Conservation (phyloP, 257 asterid species). For the Solanum rostratum region DNA sequence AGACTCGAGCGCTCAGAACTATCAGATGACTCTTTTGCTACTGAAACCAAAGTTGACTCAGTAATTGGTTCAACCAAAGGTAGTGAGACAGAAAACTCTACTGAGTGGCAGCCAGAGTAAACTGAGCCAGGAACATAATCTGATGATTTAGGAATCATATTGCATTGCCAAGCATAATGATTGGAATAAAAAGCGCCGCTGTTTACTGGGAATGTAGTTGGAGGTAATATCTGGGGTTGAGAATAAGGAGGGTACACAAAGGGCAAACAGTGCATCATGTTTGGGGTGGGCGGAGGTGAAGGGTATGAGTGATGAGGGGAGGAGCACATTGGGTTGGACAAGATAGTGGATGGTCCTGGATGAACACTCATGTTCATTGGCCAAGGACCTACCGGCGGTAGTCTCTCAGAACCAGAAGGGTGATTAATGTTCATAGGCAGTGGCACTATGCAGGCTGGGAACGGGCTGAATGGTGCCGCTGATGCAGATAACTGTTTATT, state of each 20-base stretch:
- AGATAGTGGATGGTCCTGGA: constrained; percentile 61
- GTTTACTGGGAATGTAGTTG: constrained; percentile 49
- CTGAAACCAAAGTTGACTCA: constrained; percentile 20
- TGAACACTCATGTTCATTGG: constrained; percentile 77
- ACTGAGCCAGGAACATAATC: constrained; percentile 54
- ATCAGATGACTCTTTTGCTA: constrained; percentile 27
- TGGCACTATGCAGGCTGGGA: constrained; percentile 49
- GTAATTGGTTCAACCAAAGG: constrained; percentile 48
- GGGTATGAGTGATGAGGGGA: constrained; percentile 81
- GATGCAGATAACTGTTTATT: constrained; percentile 77
- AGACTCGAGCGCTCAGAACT: constrained; percentile 31
- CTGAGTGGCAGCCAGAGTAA: constrained; percentile 67
- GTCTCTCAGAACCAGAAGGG: constrained; percentile 53
- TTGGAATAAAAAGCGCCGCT: constrained; percentile 51
- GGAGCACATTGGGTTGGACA: constrained; percentile 57
- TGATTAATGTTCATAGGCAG: constrained; percentile 43
- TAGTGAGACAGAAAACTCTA: constrained; percentile 51
- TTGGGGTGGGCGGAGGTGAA: constrained; percentile 83
- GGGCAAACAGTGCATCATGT: constrained; percentile 71
- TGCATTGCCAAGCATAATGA: constrained; percentile 76
- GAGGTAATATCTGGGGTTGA: constrained; percentile 59
- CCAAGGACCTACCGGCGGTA: constrained; percentile 64
- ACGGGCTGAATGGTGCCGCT: constrained; percentile 93
- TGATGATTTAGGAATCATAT: constrained; percentile 36
- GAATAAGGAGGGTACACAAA: constrained; percentile 69